Percentiles rank a stretch among this genome's conserved stretches.
These are phyloP conservation scores for Fusarium subglutinans DNA, from an alignment of 2,329 filamentous ascomycete genomes.

Conservation along the genomic window DNA sequence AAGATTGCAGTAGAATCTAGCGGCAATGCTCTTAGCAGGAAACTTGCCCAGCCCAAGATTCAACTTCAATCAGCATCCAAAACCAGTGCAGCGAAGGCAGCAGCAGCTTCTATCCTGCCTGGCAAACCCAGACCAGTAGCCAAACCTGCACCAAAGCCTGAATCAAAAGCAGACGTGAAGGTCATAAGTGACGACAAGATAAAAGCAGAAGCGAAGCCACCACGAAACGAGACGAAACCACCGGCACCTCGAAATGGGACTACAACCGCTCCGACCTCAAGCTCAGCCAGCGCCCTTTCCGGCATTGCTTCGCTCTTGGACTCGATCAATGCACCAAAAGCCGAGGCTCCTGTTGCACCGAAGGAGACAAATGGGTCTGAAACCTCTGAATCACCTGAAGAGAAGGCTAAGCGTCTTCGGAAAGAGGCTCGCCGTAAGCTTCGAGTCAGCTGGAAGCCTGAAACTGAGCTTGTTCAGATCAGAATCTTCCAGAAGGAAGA, in stretches of 20 bases:
- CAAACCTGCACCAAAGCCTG: conserved; percentile 54
- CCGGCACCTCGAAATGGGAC: conserved; percentile 44
- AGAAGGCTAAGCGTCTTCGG: conserved; percentile 72
- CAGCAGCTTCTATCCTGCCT: conserved; percentile 53
- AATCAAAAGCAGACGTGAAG: conserved; percentile 42
- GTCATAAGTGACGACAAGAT: conserved; percentile 45
- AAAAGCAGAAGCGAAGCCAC: conserved; percentile 43
- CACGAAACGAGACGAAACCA: conserved; percentile 45
- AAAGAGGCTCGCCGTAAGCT: conserved; percentile 77
- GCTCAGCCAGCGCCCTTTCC: conserved; percentile 50
- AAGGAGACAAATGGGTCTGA: conserved; percentile 62
- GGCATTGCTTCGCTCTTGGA: conserved; percentile 65
- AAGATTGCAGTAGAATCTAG: conserved; percentile 55
- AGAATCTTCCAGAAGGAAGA: conserved; percentile 77
- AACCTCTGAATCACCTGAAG: conserved; percentile 71
- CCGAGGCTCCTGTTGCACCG: conserved; percentile 55
- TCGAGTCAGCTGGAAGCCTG: conserved; percentile 76
- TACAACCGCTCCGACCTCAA: conserved; percentile 26
- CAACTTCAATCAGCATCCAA: conserved; percentile 45
- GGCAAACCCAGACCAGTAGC: conserved; percentile 57
- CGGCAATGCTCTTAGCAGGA: conserved; percentile 51
- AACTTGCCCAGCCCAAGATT: conserved; percentile 50
- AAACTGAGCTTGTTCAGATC: conserved; percentile 71
- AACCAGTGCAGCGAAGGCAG: conserved; percentile 44
- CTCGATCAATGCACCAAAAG: conserved; percentile 57